These are phyloP conservation scores for Exophiala sp. DNA, from an alignment of 2,329 filamentous ascomycete genomes.

Conservation along the genomic window DNA sequence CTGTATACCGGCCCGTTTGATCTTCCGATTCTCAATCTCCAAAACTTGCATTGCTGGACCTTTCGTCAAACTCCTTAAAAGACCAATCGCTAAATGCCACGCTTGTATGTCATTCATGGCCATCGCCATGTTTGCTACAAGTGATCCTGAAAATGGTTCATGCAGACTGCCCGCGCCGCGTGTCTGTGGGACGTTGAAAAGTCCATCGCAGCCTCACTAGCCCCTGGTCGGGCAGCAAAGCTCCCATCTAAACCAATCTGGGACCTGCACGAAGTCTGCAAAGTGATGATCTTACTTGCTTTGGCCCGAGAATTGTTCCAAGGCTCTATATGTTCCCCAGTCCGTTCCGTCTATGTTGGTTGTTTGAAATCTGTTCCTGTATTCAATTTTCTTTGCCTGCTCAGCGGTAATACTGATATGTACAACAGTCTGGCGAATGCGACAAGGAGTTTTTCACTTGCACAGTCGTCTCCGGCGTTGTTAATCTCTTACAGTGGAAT, in stretches of 20 bases:
- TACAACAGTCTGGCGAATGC: background rate
- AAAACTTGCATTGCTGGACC: background rate
- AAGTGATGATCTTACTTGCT: no score
- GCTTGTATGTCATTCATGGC: constrained; percentile 1
- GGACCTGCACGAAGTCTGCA: no score
- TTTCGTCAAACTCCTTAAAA: background rate
- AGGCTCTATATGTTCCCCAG: background rate
- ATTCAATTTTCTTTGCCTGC: no score
- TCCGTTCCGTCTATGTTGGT: background rate
- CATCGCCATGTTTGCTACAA: background rate
- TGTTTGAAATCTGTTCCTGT: background rate
- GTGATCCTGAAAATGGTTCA: constrained; percentile 15
- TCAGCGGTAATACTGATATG: background rate
- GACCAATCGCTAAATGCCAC: constrained; percentile 8
- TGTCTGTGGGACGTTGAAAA: no score
- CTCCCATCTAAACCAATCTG: background rate
- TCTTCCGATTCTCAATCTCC: background rate
- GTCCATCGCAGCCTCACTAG: no score
- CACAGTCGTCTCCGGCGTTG: background rate
- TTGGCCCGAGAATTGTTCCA: background rate
- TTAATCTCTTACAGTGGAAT: background rate
- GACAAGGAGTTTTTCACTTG: background rate
- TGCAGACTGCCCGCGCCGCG: constrained; percentile 3
- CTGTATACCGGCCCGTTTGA: background rate
- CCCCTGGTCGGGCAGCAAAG: constrained; percentile 16